These are phyloP conservation scores for Fragilaria radians DNA, from an alignment of 108 stramenopile species.

Conservation along the genomic window DNA sequence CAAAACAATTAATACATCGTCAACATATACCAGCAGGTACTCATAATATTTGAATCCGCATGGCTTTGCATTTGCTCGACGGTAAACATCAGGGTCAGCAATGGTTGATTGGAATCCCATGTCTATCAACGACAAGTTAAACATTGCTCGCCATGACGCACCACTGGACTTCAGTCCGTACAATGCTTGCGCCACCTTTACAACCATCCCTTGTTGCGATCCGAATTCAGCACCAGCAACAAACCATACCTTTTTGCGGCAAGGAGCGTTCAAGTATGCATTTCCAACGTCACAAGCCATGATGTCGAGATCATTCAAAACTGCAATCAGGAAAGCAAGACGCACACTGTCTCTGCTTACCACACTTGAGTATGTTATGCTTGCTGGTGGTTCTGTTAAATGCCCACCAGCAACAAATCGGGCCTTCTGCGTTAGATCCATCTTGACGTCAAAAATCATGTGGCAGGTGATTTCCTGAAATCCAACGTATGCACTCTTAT, in stretches of 20 bases:
- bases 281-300: conserved; percentile 11
- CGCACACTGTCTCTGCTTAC: conserved; percentile 38
- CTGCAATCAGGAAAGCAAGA: conserved; percentile 21
- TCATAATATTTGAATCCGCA: conserved; percentile 18
- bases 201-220: conserved; percentile 2
- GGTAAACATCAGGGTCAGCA: conserved; percentile 28
- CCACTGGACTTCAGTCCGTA: conserved; percentile 16
- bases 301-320: conserved; percentile 17
- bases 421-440: conserved; percentile 26
- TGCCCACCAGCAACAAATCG: conserved; percentile 42
- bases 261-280: too few species aligned
- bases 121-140: too few species aligned
- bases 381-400: conserved; percentile 12
- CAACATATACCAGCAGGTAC: conserved; percentile 20
- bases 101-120: too few species aligned
- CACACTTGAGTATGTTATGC: conserved; percentile 42
- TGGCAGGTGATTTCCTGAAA: conserved; percentile 14
- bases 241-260: conserved; percentile 13
- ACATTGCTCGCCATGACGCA: background rate
- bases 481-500: conserved; percentile 7
- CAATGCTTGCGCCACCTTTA: conserved; percentile 7
- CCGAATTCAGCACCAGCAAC: conserved; percentile 19
- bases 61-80: background rate
- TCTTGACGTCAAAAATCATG: too few species aligned
- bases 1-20: conserved; percentile 8